phyloP scores from a whole-genome alignment of 495 filamentous ascomycete genomes.

The Penicillium odoratum region DNA sequence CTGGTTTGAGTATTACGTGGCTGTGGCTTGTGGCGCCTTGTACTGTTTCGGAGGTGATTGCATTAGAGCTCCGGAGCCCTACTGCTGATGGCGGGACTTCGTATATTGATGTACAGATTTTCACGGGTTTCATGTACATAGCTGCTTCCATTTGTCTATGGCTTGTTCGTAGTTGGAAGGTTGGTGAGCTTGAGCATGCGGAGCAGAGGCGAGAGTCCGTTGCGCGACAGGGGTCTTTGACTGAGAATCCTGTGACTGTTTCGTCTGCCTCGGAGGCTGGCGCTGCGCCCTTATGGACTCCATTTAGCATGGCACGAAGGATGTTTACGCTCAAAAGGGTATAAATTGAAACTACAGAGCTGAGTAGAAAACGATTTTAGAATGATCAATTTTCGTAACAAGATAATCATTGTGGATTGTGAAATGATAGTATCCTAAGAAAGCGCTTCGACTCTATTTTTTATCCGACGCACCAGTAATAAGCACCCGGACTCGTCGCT shows the following conservation, averaged over 20 bases:
- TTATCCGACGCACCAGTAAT: constrained; percentile 26
- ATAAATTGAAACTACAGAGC: constrained; percentile 11
- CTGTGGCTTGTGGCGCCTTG: constrained; percentile 68
- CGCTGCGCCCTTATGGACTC: constrained; percentile 26
- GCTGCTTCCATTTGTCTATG: constrained; percentile 53
- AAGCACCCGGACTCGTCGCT: constrained; percentile 63
- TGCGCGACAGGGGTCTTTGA: constrained; percentile 14
- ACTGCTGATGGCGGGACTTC: constrained; percentile 33
- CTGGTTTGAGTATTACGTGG: constrained; percentile 76
- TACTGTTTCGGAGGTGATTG: constrained; percentile 75
- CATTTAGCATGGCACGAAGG: constrained; percentile 26
- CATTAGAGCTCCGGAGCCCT: constrained; percentile 59
- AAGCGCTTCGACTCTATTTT: background rate
- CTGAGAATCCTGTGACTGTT: constrained; percentile 9
- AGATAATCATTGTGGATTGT: constrained; percentile 8
- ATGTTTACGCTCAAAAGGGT: constrained; percentile 41
- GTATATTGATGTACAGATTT: constrained; percentile 66
- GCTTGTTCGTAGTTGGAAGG: constrained; percentile 57
- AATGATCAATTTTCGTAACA: background rate
- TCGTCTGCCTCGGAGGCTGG: constrained; percentile 1
- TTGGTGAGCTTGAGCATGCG: constrained; percentile 52
- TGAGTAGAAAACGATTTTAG: background rate
- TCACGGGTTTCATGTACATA: constrained; percentile 66
- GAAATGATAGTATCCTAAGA: background rate
- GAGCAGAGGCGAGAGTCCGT: constrained; percentile 19